A percentile compares a stretch with the other conserved stretches of the same genome.
Evolutionary conservation across 345 rosid genomes (phyloP).

Genomic region (Syzygium oleosum): DNA sequence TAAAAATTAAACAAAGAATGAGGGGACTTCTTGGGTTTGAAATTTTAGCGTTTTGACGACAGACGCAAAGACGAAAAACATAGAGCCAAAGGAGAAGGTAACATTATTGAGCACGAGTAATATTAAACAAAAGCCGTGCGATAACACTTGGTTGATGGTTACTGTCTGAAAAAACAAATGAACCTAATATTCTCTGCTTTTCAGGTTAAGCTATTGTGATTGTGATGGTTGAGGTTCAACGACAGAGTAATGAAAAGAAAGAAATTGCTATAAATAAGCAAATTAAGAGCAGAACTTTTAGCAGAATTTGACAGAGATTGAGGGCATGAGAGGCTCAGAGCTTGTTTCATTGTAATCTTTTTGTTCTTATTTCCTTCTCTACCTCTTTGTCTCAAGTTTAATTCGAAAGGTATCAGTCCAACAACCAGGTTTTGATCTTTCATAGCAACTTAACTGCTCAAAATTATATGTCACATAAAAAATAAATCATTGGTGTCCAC

Average conservation of each 20-base stretch:
- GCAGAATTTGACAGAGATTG: background rate
- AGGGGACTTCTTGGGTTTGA: background rate
- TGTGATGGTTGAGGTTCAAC: background rate
- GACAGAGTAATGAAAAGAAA: background rate
- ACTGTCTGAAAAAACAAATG: background rate
- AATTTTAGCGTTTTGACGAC: background rate
- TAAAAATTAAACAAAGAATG: background rate
- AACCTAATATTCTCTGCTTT: background rate
- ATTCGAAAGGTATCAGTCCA: background rate
- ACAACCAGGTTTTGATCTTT: background rate
- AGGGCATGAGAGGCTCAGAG: background rate
- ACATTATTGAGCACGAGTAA: constrained; percentile 17
- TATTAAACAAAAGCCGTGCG: background rate
- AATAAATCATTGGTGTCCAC: background rate
- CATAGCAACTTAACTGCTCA: background rate
- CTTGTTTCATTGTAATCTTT: background rate
- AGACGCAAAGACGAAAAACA: constrained; percentile 2
- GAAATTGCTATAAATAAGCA: background rate
- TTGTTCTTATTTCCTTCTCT: background rate
- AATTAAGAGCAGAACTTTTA: background rate
- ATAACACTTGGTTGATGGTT: background rate
- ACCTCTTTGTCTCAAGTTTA: background rate
- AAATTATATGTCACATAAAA: background rate
- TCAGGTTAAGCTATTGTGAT: background rate
- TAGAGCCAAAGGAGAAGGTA: constrained; percentile 37